Base-by-base conservation (phyloP, 2,329 filamentous ascomycete species). In the Nemania sp. region DNA sequence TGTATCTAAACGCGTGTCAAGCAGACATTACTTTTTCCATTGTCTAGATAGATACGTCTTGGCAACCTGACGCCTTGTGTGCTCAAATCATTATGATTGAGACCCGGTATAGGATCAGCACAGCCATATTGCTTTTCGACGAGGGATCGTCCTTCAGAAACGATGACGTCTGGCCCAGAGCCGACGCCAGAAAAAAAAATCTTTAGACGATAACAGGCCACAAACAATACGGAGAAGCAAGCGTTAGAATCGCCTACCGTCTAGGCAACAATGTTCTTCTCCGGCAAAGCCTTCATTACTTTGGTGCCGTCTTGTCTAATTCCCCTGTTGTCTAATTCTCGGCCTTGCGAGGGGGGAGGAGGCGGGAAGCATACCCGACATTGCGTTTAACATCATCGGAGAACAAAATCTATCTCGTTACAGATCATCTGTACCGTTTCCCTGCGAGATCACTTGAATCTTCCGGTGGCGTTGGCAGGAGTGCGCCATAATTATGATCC, bases 401-500 rank as follows among this genome's bases (percentile, higher is more conserved):
- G 18, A 12, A 47, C 25, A 15, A 49, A 35, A 40, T 49, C 43
- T 18, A 54, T 40, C 37, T 49, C 48, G 7, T 29, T 29, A 29
- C 21, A 34, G 54, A 40, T 35, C 18, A 50, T 25, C 49, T 47
- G n/a, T 29, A 15, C 29, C 25, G 5, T 53, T 46, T 45, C 17
- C 32, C n/a, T 50, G 52, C 37, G 18, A 49, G 25, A 50, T 42
- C 45, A 48, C 37, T 43, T 54, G 39, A 47, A 35, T 43, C 39
- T 51, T 54, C 53, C 47, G 57, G 45, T 60, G 57, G 52, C 50
- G 49, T 55, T 54, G n/a, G 47, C 39, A 25, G 47, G 20, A 43
- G 35, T 39, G 13, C 46, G 48, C 34, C 20, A 45, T 57, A 40
- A 35, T 39, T 43, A 40, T 35, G 50, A 50, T 42, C 6, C 43